These are phyloP conservation scores for Pichia sp. DNA, from an alignment of 1,139 yeast genomes.

Conservation along the genomic window DNA sequence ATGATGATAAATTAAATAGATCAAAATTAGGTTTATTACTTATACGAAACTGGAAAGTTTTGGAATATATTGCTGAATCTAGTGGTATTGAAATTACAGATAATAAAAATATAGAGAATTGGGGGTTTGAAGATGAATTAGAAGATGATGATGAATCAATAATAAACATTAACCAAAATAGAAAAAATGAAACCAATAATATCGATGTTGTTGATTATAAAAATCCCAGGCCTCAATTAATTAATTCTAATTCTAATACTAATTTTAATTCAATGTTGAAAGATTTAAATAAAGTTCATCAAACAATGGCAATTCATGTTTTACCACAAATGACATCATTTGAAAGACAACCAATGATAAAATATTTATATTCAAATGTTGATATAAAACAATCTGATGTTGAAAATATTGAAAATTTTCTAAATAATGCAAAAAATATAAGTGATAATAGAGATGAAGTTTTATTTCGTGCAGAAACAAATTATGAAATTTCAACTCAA, in stretches of 20 bases:
- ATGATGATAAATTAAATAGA: neutral
- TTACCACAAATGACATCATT: conserved; percentile 23
- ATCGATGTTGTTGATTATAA: neutral
- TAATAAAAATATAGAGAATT: neutral
- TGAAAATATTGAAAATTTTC: conserved; percentile 28
- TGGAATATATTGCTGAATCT: conserved; percentile 6
- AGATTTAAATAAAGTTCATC: conserved; percentile 20
- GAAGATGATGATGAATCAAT: neutral
- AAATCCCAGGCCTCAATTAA: neutral
- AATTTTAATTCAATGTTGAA: conserved; percentile 14
- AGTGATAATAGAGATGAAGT: conserved; percentile 38
- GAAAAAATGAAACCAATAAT: neutral
- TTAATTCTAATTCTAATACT: neutral
- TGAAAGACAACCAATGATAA: conserved; percentile 20
- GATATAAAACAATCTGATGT: conserved; percentile 8
- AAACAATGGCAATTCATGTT: conserved; percentile 10
- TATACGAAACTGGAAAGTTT: conserved; percentile 10
- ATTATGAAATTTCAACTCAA: conserved; percentile 48
- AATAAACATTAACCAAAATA: too few relatives aligned
- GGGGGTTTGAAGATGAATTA: conserved; percentile 5
- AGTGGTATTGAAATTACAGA: conserved; percentile 4
- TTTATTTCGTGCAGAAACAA: conserved; percentile 42
- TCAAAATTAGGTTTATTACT: conserved; percentile 6
- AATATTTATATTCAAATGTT: neutral
- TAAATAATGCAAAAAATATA: conserved; percentile 39